These are phyloP conservation scores for Daldinia concentrica DNA, from an alignment of 495 filamentous ascomycete species.

Conservation along the genomic window DNA sequence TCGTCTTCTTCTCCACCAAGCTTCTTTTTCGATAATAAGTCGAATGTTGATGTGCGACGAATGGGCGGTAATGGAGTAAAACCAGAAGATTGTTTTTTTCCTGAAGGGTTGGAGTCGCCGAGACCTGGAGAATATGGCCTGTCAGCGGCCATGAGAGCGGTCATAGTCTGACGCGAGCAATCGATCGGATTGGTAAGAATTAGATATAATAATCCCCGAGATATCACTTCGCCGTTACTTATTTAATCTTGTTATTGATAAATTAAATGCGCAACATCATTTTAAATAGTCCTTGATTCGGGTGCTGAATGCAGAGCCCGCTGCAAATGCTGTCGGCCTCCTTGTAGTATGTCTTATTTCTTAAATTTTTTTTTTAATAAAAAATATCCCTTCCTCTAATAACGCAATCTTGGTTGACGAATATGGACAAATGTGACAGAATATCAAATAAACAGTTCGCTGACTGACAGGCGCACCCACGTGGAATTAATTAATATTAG, in stretches of 20 bases:
- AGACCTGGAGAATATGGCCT: constrained; percentile 41
- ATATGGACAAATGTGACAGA: constrained; percentile 6
- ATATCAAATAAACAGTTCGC: constrained; percentile 33
- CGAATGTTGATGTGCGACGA: constrained; percentile 61
- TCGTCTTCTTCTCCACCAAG: constrained; percentile 38
- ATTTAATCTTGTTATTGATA: constrained; percentile 41
- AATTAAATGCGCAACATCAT: constrained; percentile 43
- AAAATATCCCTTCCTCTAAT: constrained; percentile 45
- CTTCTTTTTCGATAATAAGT: constrained; percentile 48
- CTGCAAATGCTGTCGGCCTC: constrained; percentile 19
- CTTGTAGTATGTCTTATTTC: constrained; percentile 29
- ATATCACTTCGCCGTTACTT: constrained; percentile 51
- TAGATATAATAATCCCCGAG: constrained; percentile 24
- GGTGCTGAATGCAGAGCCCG: constrained; percentile 29
- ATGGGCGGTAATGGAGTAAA: constrained; percentile 62
- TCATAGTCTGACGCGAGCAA: constrained; percentile 31
- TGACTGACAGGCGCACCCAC: constrained; percentile 33
- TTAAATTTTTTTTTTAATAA: constrained; percentile 38
- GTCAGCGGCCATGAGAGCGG: constrained; percentile 51
- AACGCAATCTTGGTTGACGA: constrained; percentile 24
- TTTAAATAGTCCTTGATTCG: constrained; percentile 31
- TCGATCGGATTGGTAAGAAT: constrained; percentile 26
- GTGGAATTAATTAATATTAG: constrained; percentile 24
- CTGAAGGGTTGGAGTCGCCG: constrained; percentile 33
- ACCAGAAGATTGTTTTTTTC: constrained; percentile 39